Evolutionary conservation across 305 asterid species (phyloP).

Genomic region (Solanum chacoense): DNA sequence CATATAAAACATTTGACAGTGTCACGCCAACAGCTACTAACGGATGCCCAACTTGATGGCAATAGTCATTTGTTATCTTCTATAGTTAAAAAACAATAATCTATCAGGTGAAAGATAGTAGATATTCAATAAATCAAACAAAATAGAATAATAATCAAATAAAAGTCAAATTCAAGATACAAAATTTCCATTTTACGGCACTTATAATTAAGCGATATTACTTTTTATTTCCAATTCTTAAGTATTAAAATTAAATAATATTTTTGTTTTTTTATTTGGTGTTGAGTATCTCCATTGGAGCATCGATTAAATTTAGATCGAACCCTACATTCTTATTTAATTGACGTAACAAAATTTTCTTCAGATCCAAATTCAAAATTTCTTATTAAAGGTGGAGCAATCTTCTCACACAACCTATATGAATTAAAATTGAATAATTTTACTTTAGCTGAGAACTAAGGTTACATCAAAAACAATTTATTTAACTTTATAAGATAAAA

Average conservation of each 20-base stretch:
- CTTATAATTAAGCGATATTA: neutral
- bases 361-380: fast-evolving
- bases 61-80: neutral
- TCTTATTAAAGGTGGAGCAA: too few species aligned
- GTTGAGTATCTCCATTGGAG: fast-evolving
- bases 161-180: neutral
- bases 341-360: neutral
- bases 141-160: too few species aligned
- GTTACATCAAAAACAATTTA: neutral
- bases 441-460: neutral
- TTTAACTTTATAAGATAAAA: neutral
- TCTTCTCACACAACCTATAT: neutral
- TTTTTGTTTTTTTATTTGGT: too few species aligned
- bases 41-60: neutral
- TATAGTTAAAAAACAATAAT: too few species aligned
- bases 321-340: too few species aligned
- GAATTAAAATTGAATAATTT: too few species aligned
- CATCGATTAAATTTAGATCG: neutral
- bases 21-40: neutral
- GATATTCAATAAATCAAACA: too few species aligned
- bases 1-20: neutral
- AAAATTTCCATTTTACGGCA: neutral
- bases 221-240: neutral
- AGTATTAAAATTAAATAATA: too few species aligned
- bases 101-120: neutral